Evolutionary conservation across 164 flowering plant genomes (phyloP).

Genomic region (Houttuynia cordata): DNA sequence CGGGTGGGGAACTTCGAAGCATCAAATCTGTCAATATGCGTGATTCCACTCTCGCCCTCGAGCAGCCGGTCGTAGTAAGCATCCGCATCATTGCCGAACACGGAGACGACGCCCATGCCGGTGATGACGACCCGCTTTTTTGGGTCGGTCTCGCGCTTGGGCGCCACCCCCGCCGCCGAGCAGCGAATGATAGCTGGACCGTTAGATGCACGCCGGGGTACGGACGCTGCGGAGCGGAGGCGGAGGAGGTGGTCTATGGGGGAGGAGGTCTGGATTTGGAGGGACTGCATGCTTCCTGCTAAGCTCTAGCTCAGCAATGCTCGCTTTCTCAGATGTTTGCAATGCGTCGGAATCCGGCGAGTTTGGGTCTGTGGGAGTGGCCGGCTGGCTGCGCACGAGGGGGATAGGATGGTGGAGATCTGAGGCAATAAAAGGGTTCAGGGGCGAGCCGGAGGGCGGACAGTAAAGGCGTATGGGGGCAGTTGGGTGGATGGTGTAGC

Average conservation of each 20-base stretch:
- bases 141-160: slow-evolving; percentile 22
- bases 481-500: not conserved
- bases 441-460: not conserved
- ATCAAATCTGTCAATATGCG: slow-evolving; percentile 64
- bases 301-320: not conserved
- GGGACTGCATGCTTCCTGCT: slow-evolving; percentile 4
- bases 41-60: slow-evolving; percentile 64
- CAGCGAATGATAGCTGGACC: too few species aligned
- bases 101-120: slow-evolving; percentile 40
- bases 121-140: slow-evolving; percentile 26
- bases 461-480: not conserved
- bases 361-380: not conserved
- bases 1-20: slow-evolving; percentile 85
- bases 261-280: slow-evolving; percentile 5
- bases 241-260: slow-evolving; percentile 1
- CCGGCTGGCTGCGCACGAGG: not conserved
- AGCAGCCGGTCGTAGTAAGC: slow-evolving; percentile 56
- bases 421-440: not conserved
- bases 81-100: slow-evolving; percentile 77
- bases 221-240: not conserved
- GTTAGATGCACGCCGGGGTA: not conserved
- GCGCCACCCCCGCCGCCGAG: slow-evolving; percentile 4
- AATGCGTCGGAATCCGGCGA: too few species aligned
- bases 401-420: not conserved
- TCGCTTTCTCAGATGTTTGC: too few species aligned